phyloP scores from a whole-genome alignment of 495 filamentous ascomycete species.

The Hyphodiscus hymeniophilus region DNA sequence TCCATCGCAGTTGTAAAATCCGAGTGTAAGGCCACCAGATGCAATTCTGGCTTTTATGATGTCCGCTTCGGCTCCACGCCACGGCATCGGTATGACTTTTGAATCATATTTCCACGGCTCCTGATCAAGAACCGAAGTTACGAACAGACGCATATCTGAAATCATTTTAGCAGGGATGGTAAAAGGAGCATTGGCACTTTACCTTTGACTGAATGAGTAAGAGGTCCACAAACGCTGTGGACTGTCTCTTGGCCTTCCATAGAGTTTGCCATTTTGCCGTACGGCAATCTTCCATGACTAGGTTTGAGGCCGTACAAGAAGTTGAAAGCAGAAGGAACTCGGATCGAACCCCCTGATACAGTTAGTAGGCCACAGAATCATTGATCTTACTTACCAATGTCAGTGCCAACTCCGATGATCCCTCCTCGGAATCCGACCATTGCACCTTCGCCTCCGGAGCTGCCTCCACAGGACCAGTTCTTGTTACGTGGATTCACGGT shows the following conservation, averaged over 20 bases:
- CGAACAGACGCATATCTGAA: conserved; percentile 53
- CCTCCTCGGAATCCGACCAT: conserved; percentile 36
- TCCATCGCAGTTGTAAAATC: conserved; percentile 60
- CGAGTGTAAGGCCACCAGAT: conserved; percentile 34
- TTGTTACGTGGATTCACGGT: conserved; percentile 57
- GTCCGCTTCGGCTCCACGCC: conserved; percentile 33
- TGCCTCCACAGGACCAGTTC: conserved; percentile 53
- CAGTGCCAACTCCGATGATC: conserved; percentile 45
- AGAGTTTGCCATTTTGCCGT: conserved; percentile 38
- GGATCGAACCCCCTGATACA: conserved; percentile 52
- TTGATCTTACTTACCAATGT: conserved; percentile 44
- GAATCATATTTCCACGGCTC: conserved; percentile 59
- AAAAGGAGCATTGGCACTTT: conserved; percentile 12
- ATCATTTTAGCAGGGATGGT: neutral
- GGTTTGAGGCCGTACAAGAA: conserved; percentile 53
- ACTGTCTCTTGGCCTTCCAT: conserved; percentile 48
- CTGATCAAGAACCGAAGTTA: conserved; percentile 45
- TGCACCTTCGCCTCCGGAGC: conserved; percentile 52
- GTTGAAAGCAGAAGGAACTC: conserved; percentile 52
- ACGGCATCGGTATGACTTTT: conserved; percentile 48
- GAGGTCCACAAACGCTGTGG: conserved; percentile 31
- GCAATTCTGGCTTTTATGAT: conserved; percentile 23
- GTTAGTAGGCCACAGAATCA: neutral
- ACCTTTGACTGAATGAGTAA: conserved; percentile 23
- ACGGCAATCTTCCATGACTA: conserved; percentile 49